Conservation (phyloP, 176 grass and related monocot genomes). For the Coix lacrymajobi region DNA sequence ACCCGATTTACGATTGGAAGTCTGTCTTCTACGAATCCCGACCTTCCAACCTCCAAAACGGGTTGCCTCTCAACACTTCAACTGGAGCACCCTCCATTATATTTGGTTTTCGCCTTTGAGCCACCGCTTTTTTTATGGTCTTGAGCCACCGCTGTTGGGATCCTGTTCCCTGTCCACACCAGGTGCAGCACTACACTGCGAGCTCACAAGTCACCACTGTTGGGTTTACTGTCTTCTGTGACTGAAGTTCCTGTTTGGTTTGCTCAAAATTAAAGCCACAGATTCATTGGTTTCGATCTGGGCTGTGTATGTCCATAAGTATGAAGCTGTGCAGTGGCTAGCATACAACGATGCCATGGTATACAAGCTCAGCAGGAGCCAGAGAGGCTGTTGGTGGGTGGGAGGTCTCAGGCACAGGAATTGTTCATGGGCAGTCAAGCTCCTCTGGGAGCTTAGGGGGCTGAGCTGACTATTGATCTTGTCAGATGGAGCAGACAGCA, state of each 20-base stretch:
- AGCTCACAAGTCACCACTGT: not conserved
- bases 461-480: not conserved
- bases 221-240: not conserved
- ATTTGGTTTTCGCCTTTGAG: not conserved
- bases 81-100: not conserved
- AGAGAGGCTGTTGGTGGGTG: not conserved
- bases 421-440: not conserved
- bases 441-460: not conserved
- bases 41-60: not conserved
- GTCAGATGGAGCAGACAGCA: not conserved
- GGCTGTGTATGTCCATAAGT: not conserved
- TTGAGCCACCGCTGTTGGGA: not conserved
- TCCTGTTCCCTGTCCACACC: not conserved
- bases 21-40: not conserved
- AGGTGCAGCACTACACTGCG: not conserved
- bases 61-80: not conserved
- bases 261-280: not conserved
- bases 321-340: not conserved
- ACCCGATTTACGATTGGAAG: too few species aligned
- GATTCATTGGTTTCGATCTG: not conserved
- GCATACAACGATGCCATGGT: not conserved
- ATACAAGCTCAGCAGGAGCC: not conserved
- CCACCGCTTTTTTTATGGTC: too few species aligned
- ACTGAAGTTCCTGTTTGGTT: not conserved
- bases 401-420: not conserved